Percentiles rank a stretch among this genome's conserved stretches.
Conservation (phyloP, 176 grass and related monocot species). For the Areca catechu region DNA sequence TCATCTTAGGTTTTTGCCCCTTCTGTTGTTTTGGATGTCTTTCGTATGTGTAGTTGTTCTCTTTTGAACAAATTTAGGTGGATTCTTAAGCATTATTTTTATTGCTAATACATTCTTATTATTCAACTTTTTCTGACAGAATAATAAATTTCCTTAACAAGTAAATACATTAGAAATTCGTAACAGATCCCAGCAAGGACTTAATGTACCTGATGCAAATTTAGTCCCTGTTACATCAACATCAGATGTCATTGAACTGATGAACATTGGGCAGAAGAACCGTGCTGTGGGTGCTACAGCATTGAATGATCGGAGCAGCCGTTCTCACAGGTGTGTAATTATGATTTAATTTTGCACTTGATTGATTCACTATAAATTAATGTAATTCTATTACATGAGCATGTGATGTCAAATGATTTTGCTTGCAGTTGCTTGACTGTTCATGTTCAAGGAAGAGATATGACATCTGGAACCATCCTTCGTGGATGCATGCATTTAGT, state of each 20-base stretch:
- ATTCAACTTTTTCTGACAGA: background rate
- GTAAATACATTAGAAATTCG: constrained; percentile 1
- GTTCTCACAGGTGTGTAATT: constrained; percentile 1
- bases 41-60: background rate
- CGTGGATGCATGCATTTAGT: constrained; percentile 6
- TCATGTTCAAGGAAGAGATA: constrained; percentile 10
- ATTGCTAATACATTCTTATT: background rate
- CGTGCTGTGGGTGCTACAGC: constrained; percentile 1
- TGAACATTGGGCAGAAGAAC: constrained; percentile 7
- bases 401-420: background rate
- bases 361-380: background rate
- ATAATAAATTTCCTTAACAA: background rate
- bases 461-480: background rate
- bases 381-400: background rate
- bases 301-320: constrained; percentile 4
- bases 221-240: constrained; percentile 4
- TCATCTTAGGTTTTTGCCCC: background rate
- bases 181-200: background rate
- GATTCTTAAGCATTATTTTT: no score
- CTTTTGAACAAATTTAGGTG: background rate
- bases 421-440: background rate
- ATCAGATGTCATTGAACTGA: constrained; percentile 2
- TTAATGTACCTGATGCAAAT: constrained; percentile 5
- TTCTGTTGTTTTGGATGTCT: background rate
- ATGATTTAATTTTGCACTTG: background rate